Evolutionary conservation across 2,329 filamentous ascomycete species (phyloP), one percentile per base, ranked within the genome.

Genomic region (Aspergillus puulaauensis): DNA sequence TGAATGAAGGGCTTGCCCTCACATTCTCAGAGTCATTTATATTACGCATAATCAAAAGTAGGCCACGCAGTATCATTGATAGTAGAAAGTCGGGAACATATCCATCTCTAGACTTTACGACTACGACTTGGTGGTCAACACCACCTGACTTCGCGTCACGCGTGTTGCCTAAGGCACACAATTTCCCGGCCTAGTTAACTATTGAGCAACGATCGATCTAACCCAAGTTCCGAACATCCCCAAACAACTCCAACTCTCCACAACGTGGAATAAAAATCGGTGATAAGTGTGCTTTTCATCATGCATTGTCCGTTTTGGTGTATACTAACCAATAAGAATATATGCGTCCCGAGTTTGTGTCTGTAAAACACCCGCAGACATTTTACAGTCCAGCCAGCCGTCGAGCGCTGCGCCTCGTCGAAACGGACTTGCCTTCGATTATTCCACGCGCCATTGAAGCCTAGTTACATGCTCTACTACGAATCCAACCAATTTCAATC

Each of bases 131-230:
- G 21, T 12, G 35, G 15, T 37, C 12, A 12, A 31, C 7, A 48
- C 66, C 69, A 71, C 67, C 64, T 70, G 66, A 70, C 65, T 64
- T 67, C 66, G 68, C 67, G 68, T 72, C 65, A 63, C 64, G 67
- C 61, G 60, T 66, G 54, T 54, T 61, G 68, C 67, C 70, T 72
- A 58, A 70, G 69, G 66, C 67, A 59, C 6, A 24, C 54, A 55
- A 63, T 56, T 49, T 61, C 59, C 59, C 14, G 55, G 60, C 54
- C 52, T 6, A 15, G 37, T 1, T 24, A 24, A 48, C 2, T 24
- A 24, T 24, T 21, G 33, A 31, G 15, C 48, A 45, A 52, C 17
- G 21, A 45, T 19, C 55, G 33, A 41, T 44, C 19, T 43, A 17
- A 61, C 57, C 14, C 61, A 58, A 55, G 62, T 59, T 58, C 59